phyloP scores from a whole-genome alignment of 2,329 filamentous ascomycete species.

The Alternaria incomplexa region DNA sequence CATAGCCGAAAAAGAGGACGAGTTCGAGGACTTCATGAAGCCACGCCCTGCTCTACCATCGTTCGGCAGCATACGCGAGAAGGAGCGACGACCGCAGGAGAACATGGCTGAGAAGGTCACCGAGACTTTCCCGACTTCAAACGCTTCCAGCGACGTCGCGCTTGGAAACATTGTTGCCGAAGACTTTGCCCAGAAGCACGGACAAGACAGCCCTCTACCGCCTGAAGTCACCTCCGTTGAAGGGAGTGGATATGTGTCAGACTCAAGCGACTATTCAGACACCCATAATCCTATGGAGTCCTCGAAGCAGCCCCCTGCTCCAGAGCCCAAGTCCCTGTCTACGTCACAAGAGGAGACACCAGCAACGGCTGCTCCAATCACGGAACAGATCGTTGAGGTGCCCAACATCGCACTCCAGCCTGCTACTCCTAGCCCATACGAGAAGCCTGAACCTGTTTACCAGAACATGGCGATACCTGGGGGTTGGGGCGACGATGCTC shows the following conservation, averaged over 20 bases:
- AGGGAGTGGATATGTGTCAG: conserved; percentile 67
- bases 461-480: conserved; percentile 38
- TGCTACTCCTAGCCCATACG: conserved; percentile 40
- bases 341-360: conserved; percentile 20
- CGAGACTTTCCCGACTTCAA: conserved; percentile 52
- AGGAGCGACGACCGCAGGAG: conserved; percentile 58
- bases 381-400: conserved; percentile 27
- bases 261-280: conserved; percentile 51
- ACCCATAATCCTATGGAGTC: conserved; percentile 15
- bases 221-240: conserved; percentile 75
- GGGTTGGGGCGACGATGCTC: conserved; percentile 41
- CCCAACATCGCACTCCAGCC: conserved; percentile 46
- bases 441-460: conserved; percentile 33
- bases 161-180: conserved; percentile 63
- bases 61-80: conserved; percentile 75
- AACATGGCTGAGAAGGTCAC: conserved; percentile 61
- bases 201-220: conserved; percentile 66
- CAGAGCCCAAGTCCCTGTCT: conserved; percentile 40
- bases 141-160: conserved; percentile 65
- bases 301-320: conserved; percentile 17
- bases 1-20: conserved; percentile 59
- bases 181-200: conserved; percentile 57
- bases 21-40: conserved; percentile 70
- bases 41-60: conserved; percentile 75
- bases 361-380: conserved; percentile 7